Conservation (phyloP, 208 protist genomes). For the Porcisia deanei region DNA sequence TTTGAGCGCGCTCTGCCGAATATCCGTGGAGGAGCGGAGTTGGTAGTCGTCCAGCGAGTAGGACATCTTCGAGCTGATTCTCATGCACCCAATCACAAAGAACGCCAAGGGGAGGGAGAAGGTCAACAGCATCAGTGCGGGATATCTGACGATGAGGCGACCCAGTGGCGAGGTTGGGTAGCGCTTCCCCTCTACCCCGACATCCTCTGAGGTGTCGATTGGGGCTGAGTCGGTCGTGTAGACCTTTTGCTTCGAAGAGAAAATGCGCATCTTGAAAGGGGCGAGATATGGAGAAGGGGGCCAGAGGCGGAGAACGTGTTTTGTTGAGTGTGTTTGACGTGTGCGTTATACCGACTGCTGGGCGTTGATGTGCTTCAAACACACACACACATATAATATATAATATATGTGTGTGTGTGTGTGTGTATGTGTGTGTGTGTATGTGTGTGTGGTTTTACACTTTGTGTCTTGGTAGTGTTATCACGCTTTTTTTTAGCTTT, state of each 20-base stretch:
- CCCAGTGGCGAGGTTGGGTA: conserved; percentile 43
- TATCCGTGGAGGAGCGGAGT: conserved; percentile 24
- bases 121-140: conserved; percentile 27
- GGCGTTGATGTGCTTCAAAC: no score
- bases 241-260: conserved; percentile 32
- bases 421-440: no score
- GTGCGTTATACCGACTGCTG: no score
- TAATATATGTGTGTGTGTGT: no score
- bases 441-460: no score
- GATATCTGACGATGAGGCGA: conserved; percentile 21
- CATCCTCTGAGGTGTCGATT: conserved; percentile 34
- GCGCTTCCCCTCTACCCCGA: conserved; percentile 45
- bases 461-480: no score
- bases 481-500: no score
- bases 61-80: conserved; percentile 13
- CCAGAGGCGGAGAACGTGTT: background rate
- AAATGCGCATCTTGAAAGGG: background rate
- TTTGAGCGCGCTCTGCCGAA: conserved; percentile 18
- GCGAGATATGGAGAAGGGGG: background rate
- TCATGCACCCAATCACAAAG: conserved; percentile 36
- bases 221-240: conserved; percentile 40
- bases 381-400: no score
- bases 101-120: conserved; percentile 37
- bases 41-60: conserved; percentile 48
- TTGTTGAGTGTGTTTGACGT: no score